Base-by-base conservation (phyloP, 1,139 yeast species). In the Yamadazyma trypodendri region DNA sequence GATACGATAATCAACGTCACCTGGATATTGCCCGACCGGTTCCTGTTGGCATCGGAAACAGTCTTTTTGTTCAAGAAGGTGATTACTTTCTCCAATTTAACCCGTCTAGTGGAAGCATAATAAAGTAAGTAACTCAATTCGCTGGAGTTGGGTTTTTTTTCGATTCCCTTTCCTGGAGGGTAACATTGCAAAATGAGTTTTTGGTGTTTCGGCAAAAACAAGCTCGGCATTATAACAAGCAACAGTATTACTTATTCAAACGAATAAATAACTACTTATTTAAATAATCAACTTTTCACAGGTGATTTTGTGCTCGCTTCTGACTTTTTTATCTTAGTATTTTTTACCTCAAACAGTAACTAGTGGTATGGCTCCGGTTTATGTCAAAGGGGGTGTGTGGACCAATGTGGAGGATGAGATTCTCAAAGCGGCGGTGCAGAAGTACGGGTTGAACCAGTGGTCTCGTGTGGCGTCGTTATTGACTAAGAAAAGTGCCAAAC, bases 371-470 rank as follows among this genome's bases (percentile, higher is more conserved):
- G 86, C 90, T 3, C 89, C 90, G 2, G 67, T 81, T 1, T 85
- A 85, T 55, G 85, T 85, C 35, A 85, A 83, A 55, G 96, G 95
- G 31, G 96, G 95, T 28, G 81, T 79, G 2, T 90, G 97, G 97
- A 81, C 95, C 2, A 83, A 86, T 54, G 80, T 85, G 7, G 97
- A 90, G 54, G 97, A 90, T 60, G 92, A 87, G 56, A 84, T 90
- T 34, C 67, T 92, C 35, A 81, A 84, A 49, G 96, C 96, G 0
- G 96, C 97, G 1, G 85, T 92, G 2, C 79, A 94, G 34, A 92
- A 92, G 56, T 92, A 92, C 58, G 98, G 98, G 0, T 68, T 89
- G 16, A 89, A 86, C 49, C 96, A 92, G 55, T 92, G 98, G 98
- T 79, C 92, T 6, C 77, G 97, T 36, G 94, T 92, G 4, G 86